Evolutionary conservation across 208 protist species (phyloP).

Genomic region (Crithidia expoeki): DNA sequence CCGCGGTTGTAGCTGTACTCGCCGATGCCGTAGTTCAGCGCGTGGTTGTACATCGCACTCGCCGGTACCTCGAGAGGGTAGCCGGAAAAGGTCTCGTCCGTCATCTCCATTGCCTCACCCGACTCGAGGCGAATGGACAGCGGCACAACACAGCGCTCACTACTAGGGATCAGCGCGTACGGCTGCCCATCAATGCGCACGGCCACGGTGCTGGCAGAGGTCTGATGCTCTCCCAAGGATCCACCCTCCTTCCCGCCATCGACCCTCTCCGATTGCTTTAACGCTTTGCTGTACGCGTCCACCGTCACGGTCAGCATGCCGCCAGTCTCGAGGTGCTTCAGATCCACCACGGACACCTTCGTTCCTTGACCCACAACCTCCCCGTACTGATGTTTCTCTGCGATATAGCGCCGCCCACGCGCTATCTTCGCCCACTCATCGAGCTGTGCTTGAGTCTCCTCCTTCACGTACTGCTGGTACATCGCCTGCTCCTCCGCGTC

Average conservation of each 20-base stretch:
- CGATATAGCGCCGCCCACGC: constrained; percentile 64
- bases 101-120: constrained; percentile 72
- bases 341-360: constrained; percentile 67
- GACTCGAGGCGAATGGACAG: constrained; percentile 74
- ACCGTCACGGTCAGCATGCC: constrained; percentile 60
- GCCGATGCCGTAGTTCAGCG: constrained; percentile 81
- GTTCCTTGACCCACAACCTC: constrained; percentile 54
- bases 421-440: constrained; percentile 55
- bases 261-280: constrained; percentile 12
- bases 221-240: background rate
- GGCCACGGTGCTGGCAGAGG: background rate
- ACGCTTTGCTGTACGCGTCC: constrained; percentile 41
- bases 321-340: constrained; percentile 58
- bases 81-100: constrained; percentile 61
- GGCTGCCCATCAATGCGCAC: constrained; percentile 53
- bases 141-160: constrained; percentile 53
- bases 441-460: constrained; percentile 65
- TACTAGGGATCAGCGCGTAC: constrained; percentile 47
- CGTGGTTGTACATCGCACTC: constrained; percentile 59
- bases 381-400: constrained; percentile 74
- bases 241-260: constrained; percentile 5
- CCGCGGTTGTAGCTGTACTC: constrained; percentile 87
- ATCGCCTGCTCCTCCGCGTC: constrained; percentile 73
- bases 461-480: constrained; percentile 81
- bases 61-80: constrained; percentile 72